phyloP scores from a whole-genome alignment of 768 basidiomycete species.

The Ramaria sp. region DNA sequence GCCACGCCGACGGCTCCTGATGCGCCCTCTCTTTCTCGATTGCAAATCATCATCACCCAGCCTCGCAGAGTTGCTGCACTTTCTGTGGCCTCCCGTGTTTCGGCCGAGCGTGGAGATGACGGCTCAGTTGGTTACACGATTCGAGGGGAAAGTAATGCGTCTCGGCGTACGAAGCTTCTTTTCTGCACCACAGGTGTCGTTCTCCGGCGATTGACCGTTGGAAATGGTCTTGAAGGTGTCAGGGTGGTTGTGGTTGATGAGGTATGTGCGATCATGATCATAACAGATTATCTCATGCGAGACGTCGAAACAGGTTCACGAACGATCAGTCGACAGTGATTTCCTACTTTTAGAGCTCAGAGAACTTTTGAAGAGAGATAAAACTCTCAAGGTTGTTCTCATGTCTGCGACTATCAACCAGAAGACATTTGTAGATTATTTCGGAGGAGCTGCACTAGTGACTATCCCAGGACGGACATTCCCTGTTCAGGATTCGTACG shows the following conservation, averaged over 20 bases:
- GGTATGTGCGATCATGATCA: constrained; percentile 28
- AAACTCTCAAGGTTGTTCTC: constrained; percentile 65
- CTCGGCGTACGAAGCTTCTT: constrained; percentile 57
- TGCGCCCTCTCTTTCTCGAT: not conserved
- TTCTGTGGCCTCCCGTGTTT: constrained; percentile 80
- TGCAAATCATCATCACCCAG: constrained; percentile 70
- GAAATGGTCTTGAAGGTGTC: constrained; percentile 58
- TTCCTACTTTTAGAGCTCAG: constrained; percentile 78
- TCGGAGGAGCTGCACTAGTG: constrained; percentile 68
- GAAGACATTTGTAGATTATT: constrained; percentile 74
- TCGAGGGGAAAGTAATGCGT: constrained; percentile 70
- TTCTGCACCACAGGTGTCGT: constrained; percentile 96
- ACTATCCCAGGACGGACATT: constrained; percentile 76
- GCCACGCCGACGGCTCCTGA: constrained; percentile 31
- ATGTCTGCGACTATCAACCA: constrained; percentile 98
- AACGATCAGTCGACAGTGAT: constrained; percentile 86
- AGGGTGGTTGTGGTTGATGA: constrained; percentile 89
- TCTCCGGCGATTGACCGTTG: constrained; percentile 62
- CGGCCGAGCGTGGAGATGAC: constrained; percentile 66
- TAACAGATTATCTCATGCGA: not conserved
- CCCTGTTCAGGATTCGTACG: constrained; percentile 67
- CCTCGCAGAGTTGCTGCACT: constrained; percentile 84
- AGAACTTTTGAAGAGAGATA: constrained; percentile 56
- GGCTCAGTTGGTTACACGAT: constrained; percentile 83
- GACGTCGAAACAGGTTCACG: constrained; percentile 57